These are phyloP conservation scores for Aureobasidium namibiae DNA, from an alignment of 2,329 filamentous ascomycete genomes.

Conservation along the genomic window DNA sequence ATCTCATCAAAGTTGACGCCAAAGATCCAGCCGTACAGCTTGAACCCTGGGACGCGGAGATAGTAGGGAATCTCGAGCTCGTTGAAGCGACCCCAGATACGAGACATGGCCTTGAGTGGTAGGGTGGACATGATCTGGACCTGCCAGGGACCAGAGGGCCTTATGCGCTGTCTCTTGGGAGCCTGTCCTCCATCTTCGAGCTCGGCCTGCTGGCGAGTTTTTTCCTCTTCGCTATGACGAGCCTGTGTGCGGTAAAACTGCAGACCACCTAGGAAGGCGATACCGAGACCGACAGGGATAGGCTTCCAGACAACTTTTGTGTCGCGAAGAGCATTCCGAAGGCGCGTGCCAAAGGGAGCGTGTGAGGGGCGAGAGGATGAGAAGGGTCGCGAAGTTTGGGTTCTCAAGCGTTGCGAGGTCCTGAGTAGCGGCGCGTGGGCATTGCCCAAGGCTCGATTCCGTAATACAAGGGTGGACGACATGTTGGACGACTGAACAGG, in stretches of 20 bases:
- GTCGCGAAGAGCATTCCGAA: slow-evolving; percentile 50
- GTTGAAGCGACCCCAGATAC: slow-evolving; percentile 86
- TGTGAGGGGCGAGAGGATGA: slow-evolving; percentile 23
- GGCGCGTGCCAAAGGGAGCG: slow-evolving; percentile 48
- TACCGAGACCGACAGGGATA: slow-evolving; percentile 77
- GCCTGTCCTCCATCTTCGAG: slow-evolving; percentile 40
- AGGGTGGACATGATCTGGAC: slow-evolving; percentile 91
- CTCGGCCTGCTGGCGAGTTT: slow-evolving; percentile 30
- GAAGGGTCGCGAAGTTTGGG: not conserved
- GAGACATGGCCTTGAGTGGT: slow-evolving; percentile 81
- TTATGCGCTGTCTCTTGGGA: slow-evolving; percentile 53
- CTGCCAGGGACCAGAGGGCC: slow-evolving; percentile 71
- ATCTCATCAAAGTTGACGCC: slow-evolving; percentile 88
- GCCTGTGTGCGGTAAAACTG: slow-evolving; percentile 72
- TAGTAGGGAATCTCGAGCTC: slow-evolving; percentile 82
- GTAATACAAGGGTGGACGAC: slow-evolving; percentile 2
- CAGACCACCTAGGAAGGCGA: slow-evolving; percentile 72
- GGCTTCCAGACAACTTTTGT: slow-evolving; percentile 80
- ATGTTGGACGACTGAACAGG: not conserved
- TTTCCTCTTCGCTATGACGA: slow-evolving; percentile 42
- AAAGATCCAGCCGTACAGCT: slow-evolving; percentile 82
- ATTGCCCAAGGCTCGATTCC: not conserved
- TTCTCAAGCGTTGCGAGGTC: not conserved
- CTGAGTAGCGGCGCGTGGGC: not conserved
- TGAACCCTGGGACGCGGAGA: slow-evolving; percentile 80